Percentiles rank a stretch among this genome's conserved stretches.
These are phyloP conservation scores for Phytophthora syringae DNA, from an alignment of 352 stramenopile species.

Conservation along the genomic window DNA sequence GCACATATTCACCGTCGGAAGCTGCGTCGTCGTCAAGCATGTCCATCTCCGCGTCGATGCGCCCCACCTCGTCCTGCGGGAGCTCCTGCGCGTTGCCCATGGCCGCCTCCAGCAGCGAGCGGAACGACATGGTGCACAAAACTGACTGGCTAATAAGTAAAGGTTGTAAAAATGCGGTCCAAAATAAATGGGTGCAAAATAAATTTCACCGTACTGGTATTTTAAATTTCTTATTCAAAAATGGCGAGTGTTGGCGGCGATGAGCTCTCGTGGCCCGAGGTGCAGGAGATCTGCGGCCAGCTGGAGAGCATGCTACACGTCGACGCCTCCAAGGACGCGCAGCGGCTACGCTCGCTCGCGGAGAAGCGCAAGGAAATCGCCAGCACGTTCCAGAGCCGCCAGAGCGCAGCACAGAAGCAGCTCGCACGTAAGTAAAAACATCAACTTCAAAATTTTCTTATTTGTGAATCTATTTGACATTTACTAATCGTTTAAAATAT, in stretches of 20 bases:
- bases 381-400: slow-evolving; percentile 45
- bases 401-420: slow-evolving; percentile 56
- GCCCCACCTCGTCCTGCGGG: slow-evolving; percentile 36
- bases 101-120: slow-evolving; percentile 81
- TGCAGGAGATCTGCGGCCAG: slow-evolving; percentile 72
- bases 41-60: slow-evolving; percentile 29
- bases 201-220: no score
- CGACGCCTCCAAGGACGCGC: slow-evolving; percentile 66
- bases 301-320: slow-evolving; percentile 69
- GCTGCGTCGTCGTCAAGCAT: slow-evolving; percentile 33
- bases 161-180: no score
- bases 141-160: slow-evolving; percentile 14
- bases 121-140: slow-evolving; percentile 69
- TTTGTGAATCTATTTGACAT: background rate
- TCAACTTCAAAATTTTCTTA: background rate
- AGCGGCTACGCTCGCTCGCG: slow-evolving; percentile 56
- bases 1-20: slow-evolving; percentile 20
- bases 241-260: slow-evolving; percentile 14
- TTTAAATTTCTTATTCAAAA: background rate
- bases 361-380: slow-evolving; percentile 74
- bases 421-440: slow-evolving; percentile 50
- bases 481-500: background rate
- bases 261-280: slow-evolving; percentile 63
- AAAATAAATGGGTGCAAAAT: no score
- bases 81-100: slow-evolving; percentile 75